phyloP scores from a whole-genome alignment of 768 basidiomycete species.

The Leccinum imitatum region DNA sequence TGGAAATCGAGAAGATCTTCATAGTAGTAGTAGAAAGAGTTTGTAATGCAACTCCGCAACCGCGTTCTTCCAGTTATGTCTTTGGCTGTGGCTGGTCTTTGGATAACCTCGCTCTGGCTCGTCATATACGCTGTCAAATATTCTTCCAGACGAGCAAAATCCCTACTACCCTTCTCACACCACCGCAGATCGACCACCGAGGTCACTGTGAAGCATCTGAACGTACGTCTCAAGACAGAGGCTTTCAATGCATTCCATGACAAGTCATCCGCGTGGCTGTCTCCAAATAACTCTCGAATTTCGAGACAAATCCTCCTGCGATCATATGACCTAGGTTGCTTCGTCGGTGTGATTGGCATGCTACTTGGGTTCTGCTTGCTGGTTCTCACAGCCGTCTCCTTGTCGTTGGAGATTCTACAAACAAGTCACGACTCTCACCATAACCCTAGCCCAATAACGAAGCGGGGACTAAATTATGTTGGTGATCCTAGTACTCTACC shows the following conservation, averaged over 20 bases:
- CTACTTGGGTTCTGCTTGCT: conserved; percentile 40
- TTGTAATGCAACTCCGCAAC: conserved; percentile 2
- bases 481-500: neutral
- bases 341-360: conserved; percentile 50
- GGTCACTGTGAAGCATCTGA: conserved; percentile 27
- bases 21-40: conserved; percentile 40
- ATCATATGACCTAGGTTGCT: conserved; percentile 53
- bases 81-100: conserved; percentile 18
- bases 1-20: conserved; percentile 85
- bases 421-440: neutral
- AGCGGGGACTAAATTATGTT: conserved; percentile 14
- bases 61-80: conserved; percentile 18
- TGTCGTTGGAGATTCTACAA: conserved; percentile 19
- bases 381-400: conserved; percentile 31
- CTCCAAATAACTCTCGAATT: conserved; percentile 26
- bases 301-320: conserved; percentile 29
- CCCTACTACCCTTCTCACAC: conserved; percentile 23
- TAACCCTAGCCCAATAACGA: conserved; percentile 10
- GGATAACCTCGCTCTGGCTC: conserved; percentile 26
- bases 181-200: conserved; percentile 20
- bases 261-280: conserved; percentile 36
- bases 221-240: conserved; percentile 46
- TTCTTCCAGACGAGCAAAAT: conserved; percentile 14
- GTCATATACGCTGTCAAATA: conserved; percentile 28
- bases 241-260: conserved; percentile 53